Evolutionary conservation across 768 basidiomycete genomes (phyloP), one percentile per base, ranked within the genome.

Genomic region (Pisolithus sp.): DNA sequence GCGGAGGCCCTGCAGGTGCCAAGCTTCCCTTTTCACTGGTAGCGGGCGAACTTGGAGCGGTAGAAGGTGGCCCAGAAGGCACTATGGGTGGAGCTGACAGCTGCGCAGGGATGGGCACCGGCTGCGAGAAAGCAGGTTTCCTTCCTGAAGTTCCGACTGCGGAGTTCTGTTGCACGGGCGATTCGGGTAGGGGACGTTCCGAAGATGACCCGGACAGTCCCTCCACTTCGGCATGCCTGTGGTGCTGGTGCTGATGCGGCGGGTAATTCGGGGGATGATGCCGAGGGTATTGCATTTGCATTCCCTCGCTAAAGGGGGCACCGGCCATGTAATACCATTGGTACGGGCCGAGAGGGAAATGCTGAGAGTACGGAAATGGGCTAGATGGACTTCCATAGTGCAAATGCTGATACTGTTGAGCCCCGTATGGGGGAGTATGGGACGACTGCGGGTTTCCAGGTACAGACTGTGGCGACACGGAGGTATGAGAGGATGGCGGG

Each of bases 321-420:
- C 63, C 55, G 49, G 67, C 66, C 37, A 72, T 71, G 20, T 77
- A 58, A 54, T 80, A 81, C 73, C 76, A 83, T 78, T 63, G 71
- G 61, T 73, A 76, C 39, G 72, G 66, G 1, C 71, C 62, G 6
- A 65, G 55, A 0, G 69, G 66, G 45, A 70, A 73, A 0, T 68
- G 61, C 7, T 68, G 71, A 0, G 71, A 58, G 53, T 74, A 77
- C 12, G 64, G 39, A 56, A 72, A 79, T 51, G 39, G 68, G 56
- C 42, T 63, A 53, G 34, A 66, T 54, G 48, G 66, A 60, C 65
- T 65, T 31, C 68, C 37, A 53, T 66, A 71, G 3, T 53, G 59
- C 23, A 61, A 42, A 26, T 49, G 47, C 28, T 34, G 42, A 42
- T 53, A 56, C 9, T 43, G 56, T 23, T 64, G 48, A 57, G 57